Evolutionary conservation across 208 protist species (phyloP).

Genomic region (Trypanosoma boissoni): DNA sequence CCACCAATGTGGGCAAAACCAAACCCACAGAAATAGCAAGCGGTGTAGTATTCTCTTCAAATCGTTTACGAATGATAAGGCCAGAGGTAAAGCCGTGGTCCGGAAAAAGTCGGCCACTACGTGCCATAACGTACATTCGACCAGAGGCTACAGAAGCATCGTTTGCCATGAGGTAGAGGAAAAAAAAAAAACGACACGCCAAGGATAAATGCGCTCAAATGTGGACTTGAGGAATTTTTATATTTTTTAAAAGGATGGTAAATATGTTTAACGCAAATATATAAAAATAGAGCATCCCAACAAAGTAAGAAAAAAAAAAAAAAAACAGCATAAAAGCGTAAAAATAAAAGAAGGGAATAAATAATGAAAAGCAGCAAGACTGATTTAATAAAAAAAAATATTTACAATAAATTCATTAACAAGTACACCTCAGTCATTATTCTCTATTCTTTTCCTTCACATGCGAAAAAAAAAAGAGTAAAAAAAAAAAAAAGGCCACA

Average conservation of each 20-base stretch:
- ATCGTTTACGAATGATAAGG: constrained; percentile 46
- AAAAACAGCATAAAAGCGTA: not conserved
- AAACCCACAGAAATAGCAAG: constrained; percentile 50
- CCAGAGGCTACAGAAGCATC: not conserved
- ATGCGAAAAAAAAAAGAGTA: no score
- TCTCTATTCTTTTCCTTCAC: no score
- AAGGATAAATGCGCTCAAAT: not conserved
- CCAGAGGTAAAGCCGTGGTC: constrained; percentile 52
- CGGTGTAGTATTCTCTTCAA: constrained; percentile 56
- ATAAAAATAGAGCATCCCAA: constrained; percentile 5
- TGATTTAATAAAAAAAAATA: constrained; percentile 2
- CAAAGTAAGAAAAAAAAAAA: constrained; percentile 12
- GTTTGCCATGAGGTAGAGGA: constrained; percentile 15
- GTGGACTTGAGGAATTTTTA: not conserved
- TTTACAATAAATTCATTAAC: not conserved
- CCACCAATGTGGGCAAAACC: constrained; percentile 52
- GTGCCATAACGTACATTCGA: constrained; percentile 3
- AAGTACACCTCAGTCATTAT: no score
- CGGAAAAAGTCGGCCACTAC: constrained; percentile 20
- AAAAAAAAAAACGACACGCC: constrained; percentile 1
- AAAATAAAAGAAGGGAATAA: constrained; percentile 3
- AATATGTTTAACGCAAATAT: no score
- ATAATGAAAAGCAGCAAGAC: not conserved
- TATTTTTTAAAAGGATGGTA: constrained; percentile 1
- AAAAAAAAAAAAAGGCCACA: no score